Evolutionary conservation across 2,329 filamentous ascomycete species (phyloP), one percentile per base, ranked within the genome.

Genomic region (Arthrobotrys entomopaga): DNA sequence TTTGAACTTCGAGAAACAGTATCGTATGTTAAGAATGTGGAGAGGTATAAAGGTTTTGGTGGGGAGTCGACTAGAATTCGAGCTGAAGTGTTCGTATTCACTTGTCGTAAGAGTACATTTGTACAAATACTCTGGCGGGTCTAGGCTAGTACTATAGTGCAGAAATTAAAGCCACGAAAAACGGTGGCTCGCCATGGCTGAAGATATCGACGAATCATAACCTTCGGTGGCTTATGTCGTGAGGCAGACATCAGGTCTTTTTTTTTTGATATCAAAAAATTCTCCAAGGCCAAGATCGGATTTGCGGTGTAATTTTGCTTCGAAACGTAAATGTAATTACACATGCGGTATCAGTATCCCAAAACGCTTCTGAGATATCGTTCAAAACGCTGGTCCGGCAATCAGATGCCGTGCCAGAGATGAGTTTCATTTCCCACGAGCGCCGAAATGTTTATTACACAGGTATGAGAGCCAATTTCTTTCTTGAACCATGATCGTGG

Each of bases 341-440:
- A 73, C 60, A 49, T 16, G 13, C 3, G 20, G 10, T 40, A 16
- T 16, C 43, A 24, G 13, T 26, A n/a, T 34, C 42, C 50, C 52
- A 66, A n/a, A 66, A 66, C 63, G 43, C 19, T 26, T 40, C 53
- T 50, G 63, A 66, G 29, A 50, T 40, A 16, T 5, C 16, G 56
- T 58, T 24, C 58, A 57, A 63, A 67, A 67, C 70, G 26, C 26
- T 74, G 58, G 52, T 65, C 63, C 70, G 70, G 57, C 65, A 63
- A n/a, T 22, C 57, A 48, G 46, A 57, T 65, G 61, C 70, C 63
- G 57, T 66, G 59, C 70, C 49, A 67, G 70, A 67, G 63, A 74
- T 74, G 70, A 74, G 63, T 74, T 74, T 74, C 70, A 74, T 74
- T 74, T 74, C 63, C 70, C 70, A 67, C 34, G 67, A 56, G 67